Base-by-base conservation (phyloP, 108 stramenopile species). In the Skeletonema grethae region DNA sequence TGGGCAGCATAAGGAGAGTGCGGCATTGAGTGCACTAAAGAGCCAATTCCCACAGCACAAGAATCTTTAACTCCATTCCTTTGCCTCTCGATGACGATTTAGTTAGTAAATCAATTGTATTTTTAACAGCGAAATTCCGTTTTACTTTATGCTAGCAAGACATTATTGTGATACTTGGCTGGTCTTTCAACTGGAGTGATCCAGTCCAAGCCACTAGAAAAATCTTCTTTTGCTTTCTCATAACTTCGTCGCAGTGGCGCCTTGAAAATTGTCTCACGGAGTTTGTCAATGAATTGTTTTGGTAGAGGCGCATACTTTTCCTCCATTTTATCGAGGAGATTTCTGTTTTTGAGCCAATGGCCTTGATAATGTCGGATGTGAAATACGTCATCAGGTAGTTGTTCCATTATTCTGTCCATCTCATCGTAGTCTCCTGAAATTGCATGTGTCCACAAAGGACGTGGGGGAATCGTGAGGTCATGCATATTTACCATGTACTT, bases 401-500 rank as follows among this genome's bases (percentile, higher is more conserved):
- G 67, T 60, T 80, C 79, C 79, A 80, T 80, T 24, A 80, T 32
- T 58, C 34, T 58, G 34, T 65, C 62, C 79, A 80, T 80, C 39
- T 80, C 79, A 57, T 80, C 46, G 30, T 80, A 80, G 35, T 80
- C 72, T 24, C 79, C 61, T 15, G 72, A 16, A 57, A 80, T 48
- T 7, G 79, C 72, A 53, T 80, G 79, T 15, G 79, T 80, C 79
- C 79, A 80, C 72, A 80, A 65, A n/a, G 72, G 72, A 43, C 79
- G 28, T 34, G 79, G 79, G 59, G 48, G 68, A 18, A 80, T 73
- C 9, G 29, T 45, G 0, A 61, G 18, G 56, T 80, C 79, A 13
- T 72, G 30, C 15, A 80, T 67, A 64, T 80, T 73, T 13, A 67
- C 38, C 41, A 80, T 72, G 18, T 80, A 80, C 53, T 80, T 80